Evolutionary conservation across 1,284 basidiomycete species (phyloP), one percentile per base, ranked within the genome.

Genomic region (Boletus smithii): DNA sequence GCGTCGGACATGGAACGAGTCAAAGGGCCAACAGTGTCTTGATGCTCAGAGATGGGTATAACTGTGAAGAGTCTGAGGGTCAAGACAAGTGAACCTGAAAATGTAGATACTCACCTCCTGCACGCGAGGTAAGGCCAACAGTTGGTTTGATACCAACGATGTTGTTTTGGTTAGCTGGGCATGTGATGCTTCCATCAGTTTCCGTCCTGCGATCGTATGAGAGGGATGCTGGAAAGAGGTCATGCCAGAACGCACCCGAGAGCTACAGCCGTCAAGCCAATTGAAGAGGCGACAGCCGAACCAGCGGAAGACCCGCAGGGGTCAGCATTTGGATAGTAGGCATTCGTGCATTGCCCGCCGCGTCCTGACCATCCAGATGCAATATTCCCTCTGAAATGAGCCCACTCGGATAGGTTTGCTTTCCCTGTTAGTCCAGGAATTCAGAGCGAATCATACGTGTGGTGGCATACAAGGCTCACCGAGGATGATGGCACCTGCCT

Each of bases 221-320:
- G 33, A 34, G n/a, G 16, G 17, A 17, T 8, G 23, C 22, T 5
- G 7, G 17, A 40, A 13, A n/a, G 34, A 44, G 9, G 33, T 31
- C 11, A 4, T 3, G n/a, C 2, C 18, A 20, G 20, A 20, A 26
- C 53, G 8, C 24, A 59, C 57, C 85, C 85, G 0, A 88, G 70
- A 0, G 81, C 68, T 0, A 74, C 78, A 3, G 82, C 72, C 5
- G 75, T 70, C 5, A 88, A 72, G 4, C 84, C 84, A 18, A 85
- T 83, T 0, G 83, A 76, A 1, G 74, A 70, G 18, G 77, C 75
- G 17, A 86, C 73, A 0, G 75, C 85, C 29, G 79, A 80, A 2
- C 85, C 85, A 4, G 81, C 78, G 3, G 80, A 83, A 1, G 81
- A 84, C 3, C 83, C 83, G 48, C 77, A 80, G 0, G 85, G 82